Evolutionary conservation across 1,284 basidiomycete genomes (phyloP), one percentile per base, ranked within the genome.

Genomic region (Cerioporus squamosus): DNA sequence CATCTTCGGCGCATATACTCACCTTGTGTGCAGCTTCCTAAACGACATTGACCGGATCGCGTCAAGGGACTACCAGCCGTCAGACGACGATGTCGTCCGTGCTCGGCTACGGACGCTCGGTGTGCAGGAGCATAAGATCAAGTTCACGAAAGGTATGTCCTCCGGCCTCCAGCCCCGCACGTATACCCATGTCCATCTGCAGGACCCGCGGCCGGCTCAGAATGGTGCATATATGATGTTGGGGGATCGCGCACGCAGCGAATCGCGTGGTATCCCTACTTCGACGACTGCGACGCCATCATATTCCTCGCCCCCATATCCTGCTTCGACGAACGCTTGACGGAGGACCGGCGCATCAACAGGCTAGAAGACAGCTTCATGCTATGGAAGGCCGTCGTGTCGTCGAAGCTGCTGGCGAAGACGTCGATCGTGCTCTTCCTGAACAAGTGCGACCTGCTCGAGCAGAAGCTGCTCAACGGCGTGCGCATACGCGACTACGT

Each of bases 71-170:
- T 90, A 88, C 69, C 68, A 77, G 24, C 87, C 88, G 0, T 81
- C 80, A 0, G 83, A 90, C 66, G 77, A 86, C 80, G 87, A 90
- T 65, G 84, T 90, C 51, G 79, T 90, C 18, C 80, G 85, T 8
- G 87, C 88, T 2, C 76, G 88, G 49, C 74, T 90, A 54, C 79
- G 83, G 17, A 91, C 89, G 0, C 74, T 90, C 14, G 90, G 89
- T 39, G 84, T 91, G 10, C 89, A 91, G 70, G 89, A 91, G 67
- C 86, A 91, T 66, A 75, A 75, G 43, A 86, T 90, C 61, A 75
- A 79, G 50, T 84, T 91, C 64, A 85, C 88, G 56, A 82, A 86
- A 66, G 86, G 88, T 88, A 56, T 9, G 79, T 71, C 40, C 26
- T 29, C n/a, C 20, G 12, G 18, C 9, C 15, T 39, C 26, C 49